Evolutionary conservation across 495 filamentous ascomycete species (phyloP), one percentile per base, ranked within the genome.

Genomic region (Aspergillus ellipticus): DNA sequence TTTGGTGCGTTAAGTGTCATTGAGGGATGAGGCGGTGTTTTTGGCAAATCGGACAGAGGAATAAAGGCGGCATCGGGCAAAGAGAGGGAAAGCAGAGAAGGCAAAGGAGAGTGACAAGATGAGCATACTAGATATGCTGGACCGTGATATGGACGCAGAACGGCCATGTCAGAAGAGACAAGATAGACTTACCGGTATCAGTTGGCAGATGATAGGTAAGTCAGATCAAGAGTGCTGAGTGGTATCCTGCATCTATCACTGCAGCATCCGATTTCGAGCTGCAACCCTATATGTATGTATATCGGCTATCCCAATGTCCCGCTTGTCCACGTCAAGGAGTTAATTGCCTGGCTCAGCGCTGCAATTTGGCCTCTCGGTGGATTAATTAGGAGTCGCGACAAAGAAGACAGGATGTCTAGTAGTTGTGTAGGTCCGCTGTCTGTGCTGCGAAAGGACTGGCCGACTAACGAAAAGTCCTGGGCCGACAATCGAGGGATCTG

Each of bases 211-310:
- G 35, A 39, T 39, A 19, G 42, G 4, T 11, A 42, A 60, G 39
- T 15, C 54, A 37, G 17, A 11, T 16, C 19, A 42, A 24, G 13
- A 22, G 48, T 49, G 26, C 5, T 37, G 51, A 49, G 47, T 51
- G 26, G 47, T 65, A 61, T 59, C 50, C 54, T 56, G 58, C 58
- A 58, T 61, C 49, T 41, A 58, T 45, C 33, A 42, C 54, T 61
- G 63, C 59, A 62, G 54, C 50, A n/a, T 54, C 41, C 41, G 55
- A 60, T 41, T 26, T 42, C 46, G 42, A 53, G 54, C 55, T 52
- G 56, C 61, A 61, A 49, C 50, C 54, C 29, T 58, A 47, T 55
- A 57, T 58, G 31, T 55, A 60, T 55, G 61, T 64, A 56, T 53
- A 54, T 39, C 39, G 26, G 49, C 46, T 50, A 3, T 33, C 39